phyloP scores from a whole-genome alignment of 345 rosid genomes.

The Hibiscus syriacus region DNA sequence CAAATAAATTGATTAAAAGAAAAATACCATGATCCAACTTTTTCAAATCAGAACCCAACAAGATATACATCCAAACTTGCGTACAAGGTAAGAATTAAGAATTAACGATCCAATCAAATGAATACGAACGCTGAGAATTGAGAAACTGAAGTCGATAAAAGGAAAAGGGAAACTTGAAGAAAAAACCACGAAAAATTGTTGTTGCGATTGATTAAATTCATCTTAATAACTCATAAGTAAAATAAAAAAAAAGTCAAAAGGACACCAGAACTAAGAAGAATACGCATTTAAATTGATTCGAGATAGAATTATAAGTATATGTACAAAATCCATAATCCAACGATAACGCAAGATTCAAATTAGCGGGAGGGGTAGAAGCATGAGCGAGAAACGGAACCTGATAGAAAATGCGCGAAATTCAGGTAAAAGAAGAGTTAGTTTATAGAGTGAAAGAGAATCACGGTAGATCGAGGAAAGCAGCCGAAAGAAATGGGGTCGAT shows the following conservation, averaged over 20 bases:
- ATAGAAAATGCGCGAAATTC: not conserved
- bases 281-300: not conserved
- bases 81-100: not conserved
- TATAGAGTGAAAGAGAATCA: not conserved
- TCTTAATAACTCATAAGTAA: not conserved
- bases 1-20: too few species aligned
- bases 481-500: not conserved
- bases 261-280: slow-evolving; percentile 5
- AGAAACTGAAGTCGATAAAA: not conserved
- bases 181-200: not conserved
- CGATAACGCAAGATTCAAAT: not conserved
- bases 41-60: not conserved
- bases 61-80: not conserved
- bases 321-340: not conserved
- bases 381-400: not conserved
- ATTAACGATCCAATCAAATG: not conserved
- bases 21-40: slow-evolving; percentile 4
- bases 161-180: not conserved
- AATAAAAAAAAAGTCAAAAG: not conserved
- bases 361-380: not conserved
- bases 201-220: not conserved
- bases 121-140: slow-evolving; percentile 2
- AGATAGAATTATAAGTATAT: not conserved
- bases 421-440: not conserved
- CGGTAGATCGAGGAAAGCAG: not conserved